Evolutionary conservation across 106 monocot species (phyloP).

Genomic region (Cymbidium sinense): DNA sequence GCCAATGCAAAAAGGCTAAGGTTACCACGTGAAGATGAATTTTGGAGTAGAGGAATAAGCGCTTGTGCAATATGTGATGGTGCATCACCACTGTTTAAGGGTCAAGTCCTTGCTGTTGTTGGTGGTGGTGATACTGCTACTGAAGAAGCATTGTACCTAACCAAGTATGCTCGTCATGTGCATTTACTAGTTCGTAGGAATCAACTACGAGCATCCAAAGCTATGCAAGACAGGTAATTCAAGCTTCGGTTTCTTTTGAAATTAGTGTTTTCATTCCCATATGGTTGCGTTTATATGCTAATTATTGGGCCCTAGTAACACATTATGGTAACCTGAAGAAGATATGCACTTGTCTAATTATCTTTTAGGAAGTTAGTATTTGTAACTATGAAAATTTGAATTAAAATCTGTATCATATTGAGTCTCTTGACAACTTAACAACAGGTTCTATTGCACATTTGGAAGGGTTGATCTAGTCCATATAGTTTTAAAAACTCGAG

Average conservation of each 20-base stretch:
- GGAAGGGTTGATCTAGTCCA: too few relatives aligned
- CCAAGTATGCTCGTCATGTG: conserved; percentile 97
- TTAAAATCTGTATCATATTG: background rate
- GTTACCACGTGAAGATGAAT: conserved; percentile 96
- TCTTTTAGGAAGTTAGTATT: background rate
- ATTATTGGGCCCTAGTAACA: background rate
- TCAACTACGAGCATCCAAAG: conserved; percentile 79
- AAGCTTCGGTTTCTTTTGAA: background rate
- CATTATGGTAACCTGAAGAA: background rate
- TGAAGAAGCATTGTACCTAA: conserved; percentile 93
- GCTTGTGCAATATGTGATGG: conserved; percentile 99
- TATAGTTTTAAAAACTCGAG: background rate
- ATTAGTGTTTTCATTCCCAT: background rate
- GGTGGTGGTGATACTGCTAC: conserved; percentile 98
- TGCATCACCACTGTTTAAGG: conserved; percentile 92
- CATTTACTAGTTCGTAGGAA: conserved; percentile 77
- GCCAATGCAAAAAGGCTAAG: conserved; percentile 87
- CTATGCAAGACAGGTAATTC: conserved; percentile 95
- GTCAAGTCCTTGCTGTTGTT: conserved; percentile 85
- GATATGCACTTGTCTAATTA: background rate
- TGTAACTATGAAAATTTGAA: background rate
- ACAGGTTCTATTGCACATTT: background rate
- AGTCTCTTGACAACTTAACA: background rate
- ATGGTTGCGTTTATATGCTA: background rate
- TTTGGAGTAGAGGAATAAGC: conserved; percentile 99